Evolutionary conservation across 257 asterid genomes (phyloP).

Genomic region (Ajuga chamaepitys): DNA sequence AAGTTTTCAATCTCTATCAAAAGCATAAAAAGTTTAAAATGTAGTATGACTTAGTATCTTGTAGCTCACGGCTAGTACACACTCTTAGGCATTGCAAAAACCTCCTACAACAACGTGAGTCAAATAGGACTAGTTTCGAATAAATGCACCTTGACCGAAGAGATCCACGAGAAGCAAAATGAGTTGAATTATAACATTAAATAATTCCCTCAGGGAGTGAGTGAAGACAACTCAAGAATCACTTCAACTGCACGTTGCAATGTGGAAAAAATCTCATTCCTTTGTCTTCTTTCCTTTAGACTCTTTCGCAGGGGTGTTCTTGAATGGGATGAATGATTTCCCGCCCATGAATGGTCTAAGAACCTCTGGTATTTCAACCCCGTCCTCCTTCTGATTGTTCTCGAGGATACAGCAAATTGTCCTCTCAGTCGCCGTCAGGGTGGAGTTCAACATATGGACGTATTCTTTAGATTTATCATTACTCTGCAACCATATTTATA

Average conservation of each 20-base stretch:
- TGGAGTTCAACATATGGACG: slow-evolving; percentile 86
- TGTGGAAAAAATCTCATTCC: slow-evolving; percentile 16
- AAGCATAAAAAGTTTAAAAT: background rate
- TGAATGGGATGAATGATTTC: slow-evolving; percentile 61
- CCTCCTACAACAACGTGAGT: no score
- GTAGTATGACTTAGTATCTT: no score
- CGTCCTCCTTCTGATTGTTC: slow-evolving; percentile 81
- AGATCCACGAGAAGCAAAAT: no score
- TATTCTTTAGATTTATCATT: slow-evolving; percentile 71
- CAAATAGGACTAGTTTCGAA: no score
- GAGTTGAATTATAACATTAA: no score
- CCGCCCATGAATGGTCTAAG: slow-evolving; percentile 70
- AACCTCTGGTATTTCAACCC: slow-evolving; percentile 81
- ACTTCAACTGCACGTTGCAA: no score
- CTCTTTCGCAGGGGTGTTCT: slow-evolving; percentile 37
- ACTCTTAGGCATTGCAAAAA: no score
- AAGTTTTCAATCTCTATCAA: background rate
- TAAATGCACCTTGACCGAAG: background rate
- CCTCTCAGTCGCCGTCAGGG: slow-evolving; percentile 95
- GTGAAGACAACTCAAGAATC: no score
- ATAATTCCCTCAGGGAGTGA: no score
- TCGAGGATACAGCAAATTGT: slow-evolving; percentile 87
- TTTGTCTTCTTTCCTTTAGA: slow-evolving; percentile 59
- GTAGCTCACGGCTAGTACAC: no score
- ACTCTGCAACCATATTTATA: slow-evolving; percentile 41